Evolutionary conservation across 441 rosid genomes (phyloP).

Genomic region (Erodium moschatum): DNA sequence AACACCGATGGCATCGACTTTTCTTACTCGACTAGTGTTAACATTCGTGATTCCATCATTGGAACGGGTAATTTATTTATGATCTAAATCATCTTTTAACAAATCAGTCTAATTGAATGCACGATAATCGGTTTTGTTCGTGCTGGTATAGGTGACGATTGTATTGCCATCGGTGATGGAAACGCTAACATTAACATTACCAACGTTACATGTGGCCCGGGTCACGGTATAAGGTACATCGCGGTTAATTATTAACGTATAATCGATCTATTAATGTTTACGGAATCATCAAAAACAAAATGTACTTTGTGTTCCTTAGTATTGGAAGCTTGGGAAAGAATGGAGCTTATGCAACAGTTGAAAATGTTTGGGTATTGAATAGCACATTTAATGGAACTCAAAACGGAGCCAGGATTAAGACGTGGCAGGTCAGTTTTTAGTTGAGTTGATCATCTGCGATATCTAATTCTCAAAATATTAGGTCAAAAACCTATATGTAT

Average conservation of each 20-base stretch:
- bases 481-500: no score
- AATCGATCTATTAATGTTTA: no score
- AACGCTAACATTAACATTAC: conserved; percentile 22
- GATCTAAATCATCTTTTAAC: background rate
- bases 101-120: background rate
- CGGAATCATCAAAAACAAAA: no score
- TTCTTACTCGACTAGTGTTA: conserved; percentile 18
- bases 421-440: conserved; percentile 24
- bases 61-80: conserved; percentile 13
- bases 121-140: background rate
- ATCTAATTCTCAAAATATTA: no score
- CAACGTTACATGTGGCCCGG: conserved; percentile 31
- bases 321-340: conserved; percentile 34
- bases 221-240: conserved; percentile 35
- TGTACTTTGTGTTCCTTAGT: background rate
- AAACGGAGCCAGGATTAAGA: conserved; percentile 43
- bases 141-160: conserved; percentile 30
- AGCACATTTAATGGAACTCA: conserved; percentile 24
- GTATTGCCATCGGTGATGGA: conserved; percentile 27
- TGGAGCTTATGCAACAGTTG: conserved; percentile 14
- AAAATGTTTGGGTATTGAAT: conserved; percentile 22
- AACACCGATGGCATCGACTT: conserved; percentile 40
- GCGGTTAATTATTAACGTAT: no score
- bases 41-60: conserved; percentile 24
- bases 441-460: no score